Evolutionary conservation across 2,329 filamentous ascomycete species (phyloP).

Genomic region (Aureobasidium leucospermi): DNA sequence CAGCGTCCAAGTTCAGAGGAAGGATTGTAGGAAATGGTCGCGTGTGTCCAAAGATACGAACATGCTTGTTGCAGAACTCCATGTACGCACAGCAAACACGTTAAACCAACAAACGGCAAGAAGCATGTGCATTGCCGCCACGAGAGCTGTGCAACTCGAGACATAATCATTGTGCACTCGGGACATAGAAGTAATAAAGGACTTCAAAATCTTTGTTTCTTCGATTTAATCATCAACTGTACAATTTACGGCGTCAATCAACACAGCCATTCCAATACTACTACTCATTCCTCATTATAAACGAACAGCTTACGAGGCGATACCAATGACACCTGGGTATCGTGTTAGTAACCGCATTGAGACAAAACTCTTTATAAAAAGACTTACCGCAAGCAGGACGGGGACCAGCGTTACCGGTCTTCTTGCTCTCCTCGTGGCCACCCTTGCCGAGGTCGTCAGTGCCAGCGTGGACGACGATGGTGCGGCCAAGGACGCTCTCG

Average conservation of each 20-base stretch:
- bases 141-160: background rate
- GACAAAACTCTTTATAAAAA: background rate
- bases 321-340: conserved; percentile 30
- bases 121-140: background rate
- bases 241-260: background rate
- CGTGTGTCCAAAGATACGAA: no score
- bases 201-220: background rate
- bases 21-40: no score
- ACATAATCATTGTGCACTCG: background rate
- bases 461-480: conserved; percentile 87
- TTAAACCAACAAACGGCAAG: background rate
- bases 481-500: conserved; percentile 91
- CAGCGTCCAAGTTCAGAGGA: no score
- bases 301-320: conserved; percentile 22
- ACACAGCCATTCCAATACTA: background rate
- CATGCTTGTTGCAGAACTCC: background rate
- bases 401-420: conserved; percentile 91
- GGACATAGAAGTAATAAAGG: background rate
- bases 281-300: background rate
- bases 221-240: background rate
- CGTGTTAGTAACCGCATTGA: background rate
- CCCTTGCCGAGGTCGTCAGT: conserved; percentile 96
- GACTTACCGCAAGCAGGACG: conserved; percentile 87
- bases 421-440: conserved; percentile 88
- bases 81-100: background rate